Evolutionary conservation across 306 rosid genomes (phyloP).

Genomic region (Arachis hypogaea): DNA sequence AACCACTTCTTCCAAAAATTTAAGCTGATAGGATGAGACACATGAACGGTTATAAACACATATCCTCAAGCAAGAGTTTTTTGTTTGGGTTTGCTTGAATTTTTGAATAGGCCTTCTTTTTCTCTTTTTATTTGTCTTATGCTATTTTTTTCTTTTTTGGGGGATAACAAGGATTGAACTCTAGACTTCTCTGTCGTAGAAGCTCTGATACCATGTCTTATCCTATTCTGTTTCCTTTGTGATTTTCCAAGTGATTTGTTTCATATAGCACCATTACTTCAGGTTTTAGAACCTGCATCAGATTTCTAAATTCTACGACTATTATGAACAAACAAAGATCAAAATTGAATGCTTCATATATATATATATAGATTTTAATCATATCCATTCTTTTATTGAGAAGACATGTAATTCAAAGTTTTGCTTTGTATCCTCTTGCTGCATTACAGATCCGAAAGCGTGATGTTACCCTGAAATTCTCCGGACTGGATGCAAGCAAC

Average conservation of each 20-base stretch:
- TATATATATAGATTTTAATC: not conserved
- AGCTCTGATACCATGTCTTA: not conserved
- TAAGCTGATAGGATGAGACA: no score
- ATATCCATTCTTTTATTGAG: slow-evolving; percentile 20
- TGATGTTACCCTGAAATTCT: slow-evolving; percentile 75
- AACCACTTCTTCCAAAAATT: no score
- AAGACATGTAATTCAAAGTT: slow-evolving; percentile 14
- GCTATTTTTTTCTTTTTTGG: no score
- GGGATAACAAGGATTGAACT: no score
- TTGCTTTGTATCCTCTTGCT: slow-evolving; percentile 10
- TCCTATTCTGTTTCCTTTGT: not conserved
- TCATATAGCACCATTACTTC: not conserved
- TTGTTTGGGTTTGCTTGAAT: no score
- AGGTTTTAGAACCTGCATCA: not conserved
- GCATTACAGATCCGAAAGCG: slow-evolving; percentile 79
- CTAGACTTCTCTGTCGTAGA: no score
- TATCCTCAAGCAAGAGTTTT: no score
- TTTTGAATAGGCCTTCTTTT: no score
- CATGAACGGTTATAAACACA: no score
- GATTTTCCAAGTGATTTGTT: slow-evolving; percentile 5
- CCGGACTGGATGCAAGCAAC: slow-evolving; percentile 57
- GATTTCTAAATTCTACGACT: slow-evolving; percentile 5
- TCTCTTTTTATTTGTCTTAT: no score
- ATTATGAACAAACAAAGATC: not conserved
- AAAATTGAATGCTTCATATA: no score